phyloP scores from a whole-genome alignment of 164 flowering plant species.

The Protea cynaroides region DNA sequence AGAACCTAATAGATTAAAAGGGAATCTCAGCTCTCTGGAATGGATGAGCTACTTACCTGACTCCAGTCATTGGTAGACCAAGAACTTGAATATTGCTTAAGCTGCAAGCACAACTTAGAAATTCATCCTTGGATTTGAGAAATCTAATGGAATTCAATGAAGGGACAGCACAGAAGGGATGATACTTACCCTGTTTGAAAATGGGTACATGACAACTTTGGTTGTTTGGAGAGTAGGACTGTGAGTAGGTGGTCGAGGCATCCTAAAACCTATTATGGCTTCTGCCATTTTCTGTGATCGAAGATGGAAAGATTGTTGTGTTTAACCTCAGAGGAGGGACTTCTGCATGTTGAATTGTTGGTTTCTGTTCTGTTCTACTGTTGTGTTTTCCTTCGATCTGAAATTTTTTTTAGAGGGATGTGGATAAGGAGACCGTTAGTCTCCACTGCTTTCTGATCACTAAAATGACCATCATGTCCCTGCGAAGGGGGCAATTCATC shows the following conservation, averaged over 20 bases:
- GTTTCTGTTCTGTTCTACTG: background rate
- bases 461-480: too few relatives aligned
- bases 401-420: background rate
- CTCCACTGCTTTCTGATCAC: conserved; percentile 19
- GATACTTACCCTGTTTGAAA: conserved; percentile 21
- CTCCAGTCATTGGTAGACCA: conserved; percentile 19
- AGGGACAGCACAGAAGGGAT: background rate
- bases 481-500: too few relatives aligned
- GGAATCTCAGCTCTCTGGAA: too few relatives aligned
- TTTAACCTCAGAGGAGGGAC: background rate
- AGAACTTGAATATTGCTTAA: conserved; percentile 34
- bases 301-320: background rate
- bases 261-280: conserved; percentile 44
- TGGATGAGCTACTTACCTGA: conserved; percentile 25
- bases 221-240: conserved; percentile 17
- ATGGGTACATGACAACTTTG: conserved; percentile 24
- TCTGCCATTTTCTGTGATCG: conserved; percentile 40
- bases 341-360: background rate
- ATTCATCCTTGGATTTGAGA: background rate
- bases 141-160: conserved; percentile 2
- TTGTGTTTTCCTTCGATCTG: background rate
- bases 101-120: conserved; percentile 27
- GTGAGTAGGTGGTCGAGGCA: conserved; percentile 26
- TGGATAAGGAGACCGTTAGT: conserved; percentile 46
- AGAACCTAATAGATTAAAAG: too few relatives aligned